Conservation (phyloP, 2,329 filamentous ascomycete genomes). For the Aspergillus puulaauensis region DNA sequence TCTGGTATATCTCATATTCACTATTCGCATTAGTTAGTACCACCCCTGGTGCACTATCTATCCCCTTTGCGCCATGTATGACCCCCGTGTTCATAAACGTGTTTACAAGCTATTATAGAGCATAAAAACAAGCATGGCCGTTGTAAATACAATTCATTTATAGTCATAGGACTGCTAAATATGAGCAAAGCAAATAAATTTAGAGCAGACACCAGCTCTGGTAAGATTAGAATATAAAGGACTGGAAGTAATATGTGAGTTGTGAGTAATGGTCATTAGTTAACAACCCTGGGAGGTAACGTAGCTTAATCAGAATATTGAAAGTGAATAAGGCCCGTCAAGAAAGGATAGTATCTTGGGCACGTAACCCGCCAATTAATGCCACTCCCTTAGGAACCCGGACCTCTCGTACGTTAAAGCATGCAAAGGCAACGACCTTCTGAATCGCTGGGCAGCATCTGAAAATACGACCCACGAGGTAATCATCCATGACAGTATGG, state of each 20-base stretch:
- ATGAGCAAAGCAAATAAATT: background rate
- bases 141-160: background rate
- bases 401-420: slow-evolving; percentile 59
- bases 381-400: slow-evolving; percentile 58
- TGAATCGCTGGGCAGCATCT: slow-evolving; percentile 47
- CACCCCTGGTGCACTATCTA: too few species aligned
- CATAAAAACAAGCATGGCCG: background rate
- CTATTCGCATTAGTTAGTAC: too few species aligned
- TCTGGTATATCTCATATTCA: too few species aligned
- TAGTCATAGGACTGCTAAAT: background rate
- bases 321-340: slow-evolving; percentile 3
- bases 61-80: background rate
- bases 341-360: slow-evolving; percentile 53
- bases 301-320: background rate
- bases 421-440: slow-evolving; percentile 62
- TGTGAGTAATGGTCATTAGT: background rate
- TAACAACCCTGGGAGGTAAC: too few species aligned
- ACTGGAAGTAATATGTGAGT: background rate
- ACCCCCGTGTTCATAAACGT: background rate
- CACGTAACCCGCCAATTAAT: slow-evolving; percentile 59
- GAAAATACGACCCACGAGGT: slow-evolving; percentile 46
- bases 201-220: background rate
- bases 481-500: slow-evolving; percentile 45
- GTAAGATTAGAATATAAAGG: background rate
- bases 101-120: background rate